Conservation (phyloP, 177 flowering plant species). For the Vitis hybrid region DNA sequence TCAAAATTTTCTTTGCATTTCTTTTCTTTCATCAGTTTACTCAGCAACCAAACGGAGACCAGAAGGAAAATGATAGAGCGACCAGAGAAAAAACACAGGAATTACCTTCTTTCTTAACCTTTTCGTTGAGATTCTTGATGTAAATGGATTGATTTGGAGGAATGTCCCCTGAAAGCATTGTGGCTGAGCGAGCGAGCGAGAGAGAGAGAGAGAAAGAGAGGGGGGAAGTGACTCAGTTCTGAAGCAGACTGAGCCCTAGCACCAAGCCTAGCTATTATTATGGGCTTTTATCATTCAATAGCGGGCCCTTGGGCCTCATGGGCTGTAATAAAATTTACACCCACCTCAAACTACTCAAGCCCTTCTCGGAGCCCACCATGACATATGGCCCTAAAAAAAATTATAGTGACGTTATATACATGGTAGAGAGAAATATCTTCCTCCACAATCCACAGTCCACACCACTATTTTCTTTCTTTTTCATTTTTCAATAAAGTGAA, state of each 20-base stretch:
- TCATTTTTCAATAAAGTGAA: no score
- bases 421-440: no score
- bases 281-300: no score
- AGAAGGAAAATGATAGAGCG: neutral
- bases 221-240: neutral
- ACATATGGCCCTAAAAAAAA: no score
- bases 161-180: constrained; percentile 59
- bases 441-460: no score
- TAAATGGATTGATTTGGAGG: constrained; percentile 72
- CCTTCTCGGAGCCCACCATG: no score
- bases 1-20: neutral
- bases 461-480: no score
- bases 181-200: constrained; percentile 8
- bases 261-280: no score
- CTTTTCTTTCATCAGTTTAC: neutral
- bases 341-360: no score
- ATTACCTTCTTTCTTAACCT: constrained; percentile 68
- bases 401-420: no score
- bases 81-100: neutral
- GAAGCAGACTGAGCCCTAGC: constrained; percentile 9
- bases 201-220: constrained; percentile 6
- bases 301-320: no score
- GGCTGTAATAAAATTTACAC: no score
- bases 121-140: constrained; percentile 64
- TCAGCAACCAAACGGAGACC: neutral